Percentiles rank a stretch among this genome's conserved stretches.
These are phyloP conservation scores for Fusarium papillatum DNA, from an alignment of 2,329 filamentous ascomycete genomes.

Conservation along the genomic window DNA sequence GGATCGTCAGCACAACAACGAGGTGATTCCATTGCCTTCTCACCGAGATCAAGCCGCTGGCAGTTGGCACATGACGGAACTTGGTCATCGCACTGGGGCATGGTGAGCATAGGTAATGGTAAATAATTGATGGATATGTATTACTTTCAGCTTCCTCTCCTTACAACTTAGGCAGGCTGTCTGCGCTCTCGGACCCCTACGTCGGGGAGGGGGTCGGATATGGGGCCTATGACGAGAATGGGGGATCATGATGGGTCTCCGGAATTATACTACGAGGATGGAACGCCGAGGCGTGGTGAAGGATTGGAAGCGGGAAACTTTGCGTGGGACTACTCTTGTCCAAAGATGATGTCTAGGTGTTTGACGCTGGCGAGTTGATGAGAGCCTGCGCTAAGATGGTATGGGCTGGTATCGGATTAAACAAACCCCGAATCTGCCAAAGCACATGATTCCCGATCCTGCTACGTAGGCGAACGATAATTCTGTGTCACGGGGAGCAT, in stretches of 20 bases:
- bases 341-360: background rate
- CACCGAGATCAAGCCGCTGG: background rate
- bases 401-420: background rate
- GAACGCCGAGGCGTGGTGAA: background rate
- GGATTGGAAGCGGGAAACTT: background rate
- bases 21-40: background rate
- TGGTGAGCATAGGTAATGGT: background rate
- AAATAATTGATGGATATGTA: background rate
- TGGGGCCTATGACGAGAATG: background rate
- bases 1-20: background rate
- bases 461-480: background rate
- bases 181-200: background rate
- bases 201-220: background rate
- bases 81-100: constrained; percentile 16
- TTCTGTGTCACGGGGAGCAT: background rate
- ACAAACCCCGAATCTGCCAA: background rate
- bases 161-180: constrained; percentile 18
- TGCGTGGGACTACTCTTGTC: background rate
- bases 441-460: background rate
- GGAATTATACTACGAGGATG: background rate
- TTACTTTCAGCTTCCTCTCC: constrained; percentile 19
- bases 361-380: background rate
- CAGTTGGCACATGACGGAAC: constrained; percentile 15
- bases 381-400: background rate
- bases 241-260: background rate